These are phyloP conservation scores for Lodderomyces margitis DNA, from an alignment of 1,139 yeast genomes.

Conservation along the genomic window DNA sequence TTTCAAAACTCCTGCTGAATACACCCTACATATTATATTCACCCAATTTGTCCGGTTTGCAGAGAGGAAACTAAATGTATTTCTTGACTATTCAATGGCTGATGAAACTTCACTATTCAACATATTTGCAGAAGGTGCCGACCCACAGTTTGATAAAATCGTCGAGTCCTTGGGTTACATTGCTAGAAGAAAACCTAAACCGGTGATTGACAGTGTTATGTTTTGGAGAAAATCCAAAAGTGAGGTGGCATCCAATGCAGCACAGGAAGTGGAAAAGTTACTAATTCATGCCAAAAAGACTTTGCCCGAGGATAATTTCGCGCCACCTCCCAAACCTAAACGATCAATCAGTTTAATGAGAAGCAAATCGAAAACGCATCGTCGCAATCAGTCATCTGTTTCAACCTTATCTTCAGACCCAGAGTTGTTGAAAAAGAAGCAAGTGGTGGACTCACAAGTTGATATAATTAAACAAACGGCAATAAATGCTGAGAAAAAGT, in stretches of 20 bases:
- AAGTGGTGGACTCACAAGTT: constrained; percentile 40
- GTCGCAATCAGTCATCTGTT: constrained; percentile 35
- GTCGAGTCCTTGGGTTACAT: constrained; percentile 85
- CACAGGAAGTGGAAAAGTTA: constrained; percentile 54
- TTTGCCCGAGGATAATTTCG: constrained; percentile 11
- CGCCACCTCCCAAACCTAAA: constrained; percentile 28
- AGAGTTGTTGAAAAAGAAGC: constrained; percentile 25
- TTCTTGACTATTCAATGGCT: constrained; percentile 65
- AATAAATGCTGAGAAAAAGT: constrained; percentile 81
- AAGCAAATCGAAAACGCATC: constrained; percentile 38
- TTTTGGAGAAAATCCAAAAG: constrained; percentile 93
- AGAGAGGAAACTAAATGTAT: constrained; percentile 75
- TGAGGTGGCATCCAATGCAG: constrained; percentile 78
- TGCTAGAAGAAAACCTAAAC: constrained; percentile 87
- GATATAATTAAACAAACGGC: constrained; percentile 66
- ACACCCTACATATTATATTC: constrained; percentile 88
- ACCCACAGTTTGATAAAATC: constrained; percentile 80
- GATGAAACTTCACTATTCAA: constrained; percentile 82
- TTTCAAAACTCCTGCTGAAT: constrained; percentile 83
- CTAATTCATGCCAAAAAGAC: constrained; percentile 23
- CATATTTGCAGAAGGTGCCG: constrained; percentile 83
- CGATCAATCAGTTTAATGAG: constrained; percentile 44
- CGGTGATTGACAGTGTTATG: constrained; percentile 97
- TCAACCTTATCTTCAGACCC: background rate
- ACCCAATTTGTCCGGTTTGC: constrained; percentile 95